These are phyloP conservation scores for Xylariaceae sp. DNA, from an alignment of 2,329 filamentous ascomycete genomes.

Conservation along the genomic window DNA sequence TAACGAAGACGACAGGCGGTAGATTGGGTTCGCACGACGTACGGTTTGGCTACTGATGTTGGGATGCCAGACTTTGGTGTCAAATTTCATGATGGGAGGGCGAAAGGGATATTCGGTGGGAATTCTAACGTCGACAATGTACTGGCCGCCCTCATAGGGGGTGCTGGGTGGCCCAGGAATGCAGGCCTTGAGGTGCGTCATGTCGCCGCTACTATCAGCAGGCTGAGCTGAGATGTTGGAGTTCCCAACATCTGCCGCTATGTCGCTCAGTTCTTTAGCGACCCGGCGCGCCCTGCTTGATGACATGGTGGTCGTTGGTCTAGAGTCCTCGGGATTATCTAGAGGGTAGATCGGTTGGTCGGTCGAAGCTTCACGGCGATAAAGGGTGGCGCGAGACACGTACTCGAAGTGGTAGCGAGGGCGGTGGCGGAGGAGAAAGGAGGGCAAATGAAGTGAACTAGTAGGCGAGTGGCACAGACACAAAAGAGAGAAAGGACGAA, in stretches of 20 bases:
- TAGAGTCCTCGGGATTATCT: neutral
- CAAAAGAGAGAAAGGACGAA: too few relatives aligned
- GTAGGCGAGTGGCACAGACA: too few relatives aligned
- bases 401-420: too few relatives aligned
- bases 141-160: conserved; percentile 88
- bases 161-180: conserved; percentile 91
- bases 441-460: too few relatives aligned
- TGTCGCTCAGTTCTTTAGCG: conserved; percentile 78
- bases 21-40: conserved; percentile 30
- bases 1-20: neutral
- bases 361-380: too few relatives aligned
- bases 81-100: conserved; percentile 87
- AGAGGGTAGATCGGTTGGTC: too few relatives aligned
- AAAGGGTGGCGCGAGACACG: too few relatives aligned
- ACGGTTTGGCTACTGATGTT: conserved; percentile 95
- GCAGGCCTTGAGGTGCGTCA: conserved; percentile 82
- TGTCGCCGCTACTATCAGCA: conserved; percentile 64
- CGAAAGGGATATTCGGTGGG: conserved; percentile 92
- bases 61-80: conserved; percentile 95
- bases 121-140: conserved; percentile 82
- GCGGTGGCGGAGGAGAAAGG: too few relatives aligned
- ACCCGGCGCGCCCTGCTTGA: conserved; percentile 65
- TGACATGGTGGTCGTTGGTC: conserved; percentile 47
- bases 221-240: conserved; percentile 78
- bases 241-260: conserved; percentile 68